phyloP scores from a whole-genome alignment of 1,284 basidiomycete genomes.

The Xerocomus amazonicus region DNA sequence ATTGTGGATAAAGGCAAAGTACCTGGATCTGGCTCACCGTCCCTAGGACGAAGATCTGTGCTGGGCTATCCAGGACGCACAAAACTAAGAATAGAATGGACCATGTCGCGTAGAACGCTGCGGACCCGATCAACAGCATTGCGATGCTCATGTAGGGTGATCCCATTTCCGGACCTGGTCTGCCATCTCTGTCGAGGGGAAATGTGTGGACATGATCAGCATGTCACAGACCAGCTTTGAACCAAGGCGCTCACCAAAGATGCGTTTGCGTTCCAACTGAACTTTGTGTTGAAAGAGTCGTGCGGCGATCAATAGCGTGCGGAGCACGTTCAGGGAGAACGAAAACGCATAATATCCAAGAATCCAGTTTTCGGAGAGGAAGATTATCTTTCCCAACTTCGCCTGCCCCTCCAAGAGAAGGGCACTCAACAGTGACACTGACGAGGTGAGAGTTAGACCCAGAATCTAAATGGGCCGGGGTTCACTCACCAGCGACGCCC shows the following conservation, averaged over 20 bases:
- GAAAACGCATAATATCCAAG: slow-evolving; percentile 35
- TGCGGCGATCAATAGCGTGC: slow-evolving; percentile 36
- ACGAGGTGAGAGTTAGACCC: background rate
- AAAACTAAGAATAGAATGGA: slow-evolving; percentile 28
- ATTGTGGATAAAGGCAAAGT: background rate
- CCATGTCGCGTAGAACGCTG: slow-evolving; percentile 28
- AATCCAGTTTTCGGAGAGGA: slow-evolving; percentile 21
- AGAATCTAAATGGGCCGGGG: background rate
- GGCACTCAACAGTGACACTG: slow-evolving; percentile 18
- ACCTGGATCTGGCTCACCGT: slow-evolving; percentile 32
- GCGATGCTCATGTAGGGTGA: slow-evolving; percentile 26
- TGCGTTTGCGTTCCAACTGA: slow-evolving; percentile 16
- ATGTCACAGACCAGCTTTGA: no score
- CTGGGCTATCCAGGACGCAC: slow-evolving; percentile 18
- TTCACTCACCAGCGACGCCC: slow-evolving; percentile 23
- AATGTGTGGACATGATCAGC: background rate
- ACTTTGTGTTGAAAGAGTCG: slow-evolving; percentile 35
- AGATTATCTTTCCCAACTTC: slow-evolving; percentile 18
- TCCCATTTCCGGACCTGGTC: slow-evolving; percentile 14
- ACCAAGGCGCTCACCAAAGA: slow-evolving; percentile 28
- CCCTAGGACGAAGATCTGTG: slow-evolving; percentile 27
- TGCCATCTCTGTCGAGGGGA: background rate
- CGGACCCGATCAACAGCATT: slow-evolving; percentile 28
- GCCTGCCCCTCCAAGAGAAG: slow-evolving; percentile 21
- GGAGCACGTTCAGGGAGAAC: slow-evolving; percentile 36